Base-by-base conservation (phyloP, 768 basidiomycete genomes). In the Tricholoma matsutake region DNA sequence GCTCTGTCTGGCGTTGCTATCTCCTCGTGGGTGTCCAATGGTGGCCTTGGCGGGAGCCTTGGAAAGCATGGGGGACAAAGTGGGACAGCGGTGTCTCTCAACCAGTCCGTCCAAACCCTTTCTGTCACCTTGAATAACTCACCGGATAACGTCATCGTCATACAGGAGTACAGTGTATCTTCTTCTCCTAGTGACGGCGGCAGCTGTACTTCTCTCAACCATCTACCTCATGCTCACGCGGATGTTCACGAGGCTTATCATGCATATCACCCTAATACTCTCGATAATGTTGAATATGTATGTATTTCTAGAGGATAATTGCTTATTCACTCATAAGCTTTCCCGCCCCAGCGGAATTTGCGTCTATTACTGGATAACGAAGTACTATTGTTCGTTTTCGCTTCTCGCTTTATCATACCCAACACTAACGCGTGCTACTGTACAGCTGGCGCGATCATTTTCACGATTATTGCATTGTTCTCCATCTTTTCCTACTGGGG, bases 401-500 rank as follows among this genome's bases (percentile, higher is more conserved):
- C 16, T 47, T 0, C 22, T 25, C 22, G 52, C 4, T 25, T 31
- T 53, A 6, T 32, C 32, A 0, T 11, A n/a, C 51, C 6, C 6
- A 13, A n/a, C 34, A 31, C 43, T 59, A 68, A n/a, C 11, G 28
- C 18, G 35, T n/a, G 1, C 49, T 63, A 58, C 57, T 53, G 56
- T 25, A 3, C 68, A 90, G 88, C 89, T 53, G 91, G 88, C 8
- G 92, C 92, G 2, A 89, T 94, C 66, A 86, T 94, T 61, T 92
- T 92, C 78, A 89, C 90, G 2, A 72, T 94, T 59, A 87, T 94
- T 60, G 89, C 92, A 0, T 62, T 93, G 29, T 71, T 94, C 57
- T 92, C 90, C 1, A 71, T 93, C 7, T 68, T 94, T 13, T 82
- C 87, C 28, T 94, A 94, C 76, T 91, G 80, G 64, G 91, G 86